phyloP scores from a whole-genome alignment of 495 filamentous ascomycete species.

The Daldinia bambusicola region DNA sequence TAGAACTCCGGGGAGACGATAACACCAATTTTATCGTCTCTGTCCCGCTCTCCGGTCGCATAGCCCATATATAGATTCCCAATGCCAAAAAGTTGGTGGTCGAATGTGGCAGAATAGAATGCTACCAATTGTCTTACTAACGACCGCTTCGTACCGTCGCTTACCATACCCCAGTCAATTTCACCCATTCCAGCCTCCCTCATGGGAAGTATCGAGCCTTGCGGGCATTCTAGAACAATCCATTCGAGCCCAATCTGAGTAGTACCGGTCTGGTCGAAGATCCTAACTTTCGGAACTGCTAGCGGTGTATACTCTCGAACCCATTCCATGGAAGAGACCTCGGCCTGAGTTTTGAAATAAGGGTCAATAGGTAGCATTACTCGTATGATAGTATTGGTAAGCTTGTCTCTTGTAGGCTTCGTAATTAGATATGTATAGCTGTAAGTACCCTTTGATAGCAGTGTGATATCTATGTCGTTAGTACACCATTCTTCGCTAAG shows the following conservation, averaged over 20 bases:
- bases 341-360: conserved; percentile 3
- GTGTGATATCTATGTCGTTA: neutral
- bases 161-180: conserved; percentile 5
- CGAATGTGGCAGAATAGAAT: conserved; percentile 4
- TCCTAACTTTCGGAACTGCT: neutral
- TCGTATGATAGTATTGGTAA: conserved; percentile 6
- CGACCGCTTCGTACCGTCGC: neutral
- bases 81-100: neutral
- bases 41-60: neutral
- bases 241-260: conserved; percentile 16
- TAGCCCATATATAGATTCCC: conserved; percentile 9
- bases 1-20: conserved; percentile 17
- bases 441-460: conserved; percentile 4
- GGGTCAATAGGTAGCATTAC: conserved; percentile 8
- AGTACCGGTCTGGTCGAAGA: neutral
- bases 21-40: neutral
- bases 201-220: conserved; percentile 6
- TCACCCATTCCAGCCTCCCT: neutral
- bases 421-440: conserved; percentile 1
- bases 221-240: conserved; percentile 6
- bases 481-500: neutral
- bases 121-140: neutral
- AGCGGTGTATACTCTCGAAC: neutral
- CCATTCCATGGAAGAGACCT: conserved; percentile 2
- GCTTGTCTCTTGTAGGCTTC: neutral